Evolutionary conservation across 1,139 yeast genomes (phyloP), one percentile per base, ranked within the genome.

Genomic region (Petasospora rhodanensis): DNA sequence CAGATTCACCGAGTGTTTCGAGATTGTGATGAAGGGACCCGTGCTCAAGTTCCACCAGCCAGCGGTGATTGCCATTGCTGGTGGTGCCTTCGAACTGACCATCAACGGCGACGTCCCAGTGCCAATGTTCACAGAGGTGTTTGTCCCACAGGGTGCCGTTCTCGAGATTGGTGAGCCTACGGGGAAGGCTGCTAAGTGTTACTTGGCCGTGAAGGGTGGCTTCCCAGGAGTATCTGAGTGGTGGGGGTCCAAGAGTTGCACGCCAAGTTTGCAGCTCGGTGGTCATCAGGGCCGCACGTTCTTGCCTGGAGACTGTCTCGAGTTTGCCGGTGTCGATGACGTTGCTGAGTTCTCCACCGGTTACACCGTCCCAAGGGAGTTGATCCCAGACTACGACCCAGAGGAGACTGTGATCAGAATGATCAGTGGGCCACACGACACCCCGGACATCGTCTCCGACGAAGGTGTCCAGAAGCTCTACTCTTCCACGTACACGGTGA

Each of bases 401-500:
- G 77, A 74, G 44, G 69, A 72, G 28, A 91, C 97, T 97, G 63
- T 64, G 32, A 89, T 91, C 43, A 95, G 89, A 50, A 96, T 87
- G 29, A 85, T 95, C 16, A 81, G 94, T 60, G 98, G 97, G 35
- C 97, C 97, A 18, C 97, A 91, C 57, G 97, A 97, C 2, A 77
- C 96, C 7, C 97, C 97, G 17, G 97, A 91, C 58, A 86, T 87
- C 61, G 89, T 91, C 68, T 72, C 73, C 39, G 61, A 69, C n/a
- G 95, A 83, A 52, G 75, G 84, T n/a, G 76, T 86, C 22, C 66
- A 70, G 22, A 82, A 79, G 35, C 87, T 91, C 62, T 86, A 89
- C 55, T 52, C 67, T 6, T 71, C 77, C 32, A 74, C 74, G 43
- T 89, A 97, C 97, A 89, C 86, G 60, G 89, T 89, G 29, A 97